Evolutionary conservation across 2,329 filamentous ascomycete species (phyloP).

Genomic region (Daldinia eschscholtzii): DNA sequence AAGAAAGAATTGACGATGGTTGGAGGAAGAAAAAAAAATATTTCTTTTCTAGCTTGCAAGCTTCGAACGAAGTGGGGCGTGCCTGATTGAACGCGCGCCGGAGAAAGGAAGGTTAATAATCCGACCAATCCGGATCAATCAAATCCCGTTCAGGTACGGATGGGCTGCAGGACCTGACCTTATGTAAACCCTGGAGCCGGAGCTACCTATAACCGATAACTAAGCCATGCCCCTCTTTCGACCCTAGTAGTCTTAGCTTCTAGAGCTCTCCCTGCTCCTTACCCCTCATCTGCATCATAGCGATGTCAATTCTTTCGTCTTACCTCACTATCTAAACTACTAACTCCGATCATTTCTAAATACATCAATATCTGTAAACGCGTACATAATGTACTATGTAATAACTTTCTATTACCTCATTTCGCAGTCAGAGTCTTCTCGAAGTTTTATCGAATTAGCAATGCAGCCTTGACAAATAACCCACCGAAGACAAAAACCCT

Average conservation of each 20-base stretch:
- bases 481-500: neutral
- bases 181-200: neutral
- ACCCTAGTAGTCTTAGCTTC: slow-evolving; percentile 16
- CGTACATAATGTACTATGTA: neutral
- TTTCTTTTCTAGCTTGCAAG: slow-evolving; percentile 29
- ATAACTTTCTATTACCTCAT: slow-evolving; percentile 24
- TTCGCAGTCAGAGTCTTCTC: neutral
- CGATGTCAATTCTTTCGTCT: slow-evolving; percentile 33
- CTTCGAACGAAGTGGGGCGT: slow-evolving; percentile 35
- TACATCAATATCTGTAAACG: neutral
- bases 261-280: slow-evolving; percentile 13
- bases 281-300: slow-evolving; percentile 43
- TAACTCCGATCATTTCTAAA: slow-evolving; percentile 22
- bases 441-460: neutral
- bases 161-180: neutral
- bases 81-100: slow-evolving; percentile 17
- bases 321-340: slow-evolving; percentile 16
- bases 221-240: slow-evolving; percentile 23
- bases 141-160: slow-evolving; percentile 12
- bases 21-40: slow-evolving; percentile 33
- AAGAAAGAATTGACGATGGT: slow-evolving; percentile 24
- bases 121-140: slow-evolving; percentile 10
- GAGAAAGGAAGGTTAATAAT: slow-evolving; percentile 30
- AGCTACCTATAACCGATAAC: slow-evolving; percentile 12
- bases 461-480: slow-evolving; percentile 14